Conservation (phyloP, 345 rosid species). For the Aquilaria malaccensis region DNA sequence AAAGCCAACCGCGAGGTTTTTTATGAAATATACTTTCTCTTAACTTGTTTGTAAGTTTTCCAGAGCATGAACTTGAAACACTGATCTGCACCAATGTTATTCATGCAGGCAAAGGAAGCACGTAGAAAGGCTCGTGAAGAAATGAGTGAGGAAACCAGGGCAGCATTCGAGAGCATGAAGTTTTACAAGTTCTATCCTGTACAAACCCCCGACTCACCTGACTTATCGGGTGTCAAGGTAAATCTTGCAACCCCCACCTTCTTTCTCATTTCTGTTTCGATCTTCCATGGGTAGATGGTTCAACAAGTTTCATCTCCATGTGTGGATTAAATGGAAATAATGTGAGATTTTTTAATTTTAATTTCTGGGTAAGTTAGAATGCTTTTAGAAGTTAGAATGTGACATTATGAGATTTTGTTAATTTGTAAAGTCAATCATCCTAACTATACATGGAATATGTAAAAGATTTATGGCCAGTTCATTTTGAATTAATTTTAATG, state of each 20-base stretch:
- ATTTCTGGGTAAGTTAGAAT: no score
- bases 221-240: slow-evolving; percentile 70
- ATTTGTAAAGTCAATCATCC: no score
- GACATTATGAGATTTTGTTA: no score
- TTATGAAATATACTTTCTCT: not conserved
- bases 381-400: no score
- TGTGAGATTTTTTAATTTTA: no score
- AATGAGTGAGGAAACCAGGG: slow-evolving; percentile 70
- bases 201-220: slow-evolving; percentile 64
- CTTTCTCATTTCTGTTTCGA: not conserved
- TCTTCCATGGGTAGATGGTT: no score
- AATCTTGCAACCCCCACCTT: not conserved
- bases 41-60: not conserved
- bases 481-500: no score
- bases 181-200: slow-evolving; percentile 95
- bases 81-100: slow-evolving; percentile 12
- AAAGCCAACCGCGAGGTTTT: slow-evolving; percentile 77
- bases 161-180: slow-evolving; percentile 59
- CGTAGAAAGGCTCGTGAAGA: slow-evolving; percentile 70
- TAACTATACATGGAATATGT: no score
- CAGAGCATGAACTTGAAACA: slow-evolving; percentile 7
- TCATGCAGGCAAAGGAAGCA: slow-evolving; percentile 74
- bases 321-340: no score
- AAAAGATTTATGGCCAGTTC: no score
- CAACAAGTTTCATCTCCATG: no score